A percentile compares a stretch with the other conserved stretches of the same genome.
Conservation (phyloP, 1,284 basidiomycete species). For the Ustilago tritici region DNA sequence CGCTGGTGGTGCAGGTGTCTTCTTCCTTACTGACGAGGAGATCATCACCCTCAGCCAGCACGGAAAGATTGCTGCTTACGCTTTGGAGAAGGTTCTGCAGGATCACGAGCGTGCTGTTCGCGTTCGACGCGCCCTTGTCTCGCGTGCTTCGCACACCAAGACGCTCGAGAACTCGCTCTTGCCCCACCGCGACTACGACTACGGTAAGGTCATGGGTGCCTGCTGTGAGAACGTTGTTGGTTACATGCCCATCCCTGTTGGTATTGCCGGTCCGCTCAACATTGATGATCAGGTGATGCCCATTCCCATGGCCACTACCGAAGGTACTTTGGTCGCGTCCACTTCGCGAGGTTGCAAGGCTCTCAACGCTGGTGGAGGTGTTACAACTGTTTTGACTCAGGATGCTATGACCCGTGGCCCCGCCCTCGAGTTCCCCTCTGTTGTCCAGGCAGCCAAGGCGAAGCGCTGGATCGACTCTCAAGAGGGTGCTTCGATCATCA, state of each 20-base stretch:
- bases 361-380: conserved; percentile 93
- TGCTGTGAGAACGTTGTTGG: conserved; percentile 99
- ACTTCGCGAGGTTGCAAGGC: conserved; percentile 98
- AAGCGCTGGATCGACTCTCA: conserved; percentile 89
- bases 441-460: conserved; percentile 83
- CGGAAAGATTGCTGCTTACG: conserved; percentile 93
- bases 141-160: conserved; percentile 85
- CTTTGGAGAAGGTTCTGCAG: conserved; percentile 90
- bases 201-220: conserved; percentile 91
- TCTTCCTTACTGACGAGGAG: conserved; percentile 88
- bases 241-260: conserved; percentile 94
- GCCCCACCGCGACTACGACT: conserved; percentile 90
- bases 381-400: conserved; percentile 89
- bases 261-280: conserved; percentile 93
- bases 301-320: conserved; percentile 99
- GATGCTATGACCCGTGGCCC: conserved; percentile 99
- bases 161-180: conserved; percentile 86
- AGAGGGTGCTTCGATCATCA: conserved; percentile 82
- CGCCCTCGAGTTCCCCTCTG: conserved; percentile 91
- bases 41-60: conserved; percentile 88
- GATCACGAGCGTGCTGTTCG: conserved; percentile 87
- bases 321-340: conserved; percentile 97
- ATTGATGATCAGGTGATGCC: conserved; percentile 88
- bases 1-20: conserved; percentile 77
- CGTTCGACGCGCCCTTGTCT: conserved; percentile 89